These are phyloP conservation scores for Crithidia bombi DNA, from an alignment of 208 protist species.

Conservation along the genomic window DNA sequence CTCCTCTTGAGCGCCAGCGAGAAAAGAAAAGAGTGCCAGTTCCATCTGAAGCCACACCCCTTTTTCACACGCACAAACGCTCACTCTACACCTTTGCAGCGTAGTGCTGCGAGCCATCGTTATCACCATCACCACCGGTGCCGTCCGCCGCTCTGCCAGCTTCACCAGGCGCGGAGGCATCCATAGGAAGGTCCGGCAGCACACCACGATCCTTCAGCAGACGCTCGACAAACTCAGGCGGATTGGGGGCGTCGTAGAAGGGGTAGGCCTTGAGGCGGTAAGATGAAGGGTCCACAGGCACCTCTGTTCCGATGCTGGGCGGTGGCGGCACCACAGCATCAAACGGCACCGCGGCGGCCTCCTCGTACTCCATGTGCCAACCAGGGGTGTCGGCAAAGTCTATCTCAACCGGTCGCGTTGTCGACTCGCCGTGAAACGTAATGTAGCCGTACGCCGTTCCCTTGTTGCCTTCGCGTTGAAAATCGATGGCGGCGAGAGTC, in stretches of 20 bases:
- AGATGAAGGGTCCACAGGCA: constrained; percentile 66
- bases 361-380: constrained; percentile 75
- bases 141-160: constrained; percentile 20
- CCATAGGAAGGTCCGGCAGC: constrained; percentile 72
- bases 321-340: constrained; percentile 71
- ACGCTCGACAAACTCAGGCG: constrained; percentile 83
- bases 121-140: not conserved
- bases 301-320: constrained; percentile 85
- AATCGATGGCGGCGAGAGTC: constrained; percentile 83
- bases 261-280: constrained; percentile 87
- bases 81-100: constrained; percentile 5
- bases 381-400: constrained; percentile 76
- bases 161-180: constrained; percentile 35
- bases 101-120: constrained; percentile 60
- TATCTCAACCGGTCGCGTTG: constrained; percentile 77
- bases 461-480: constrained; percentile 72
- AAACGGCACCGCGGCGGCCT: constrained; percentile 63
- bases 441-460: constrained; percentile 89
- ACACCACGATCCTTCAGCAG: constrained; percentile 89
- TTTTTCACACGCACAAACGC: not conserved
- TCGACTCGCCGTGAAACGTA: constrained; percentile 89
- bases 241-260: constrained; percentile 90
- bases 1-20: no score
- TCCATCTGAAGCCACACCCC: no score
- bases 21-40: no score